phyloP scores from a whole-genome alignment of 768 basidiomycete species.

The Xerocomus spinulosus region DNA sequence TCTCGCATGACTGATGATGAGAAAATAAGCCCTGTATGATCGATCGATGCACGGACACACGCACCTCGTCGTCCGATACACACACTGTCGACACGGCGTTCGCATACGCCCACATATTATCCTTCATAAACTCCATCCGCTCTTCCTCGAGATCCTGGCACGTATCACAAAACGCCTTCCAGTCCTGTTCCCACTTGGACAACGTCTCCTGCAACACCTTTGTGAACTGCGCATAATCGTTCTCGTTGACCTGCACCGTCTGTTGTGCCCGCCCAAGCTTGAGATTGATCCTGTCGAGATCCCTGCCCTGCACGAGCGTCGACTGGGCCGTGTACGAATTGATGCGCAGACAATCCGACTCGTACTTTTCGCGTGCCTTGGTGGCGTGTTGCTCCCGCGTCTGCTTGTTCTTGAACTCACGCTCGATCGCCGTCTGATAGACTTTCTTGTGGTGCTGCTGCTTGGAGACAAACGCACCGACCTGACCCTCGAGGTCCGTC shows the following conservation, averaged over 20 bases:
- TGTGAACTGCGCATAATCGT: conserved; percentile 87
- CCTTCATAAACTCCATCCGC: conserved; percentile 90
- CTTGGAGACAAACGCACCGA: conserved; percentile 54
- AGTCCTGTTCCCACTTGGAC: conserved; percentile 85
- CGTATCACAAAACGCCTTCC: conserved; percentile 91
- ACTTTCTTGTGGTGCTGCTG: conserved; percentile 71
- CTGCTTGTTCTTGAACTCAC: conserved; percentile 85
- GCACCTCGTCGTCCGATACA: conserved; percentile 90
- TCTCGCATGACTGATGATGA: conserved; percentile 76
- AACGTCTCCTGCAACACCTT: conserved; percentile 74
- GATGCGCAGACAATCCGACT: conserved; percentile 86
- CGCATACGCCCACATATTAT: conserved; percentile 93
- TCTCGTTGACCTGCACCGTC: conserved; percentile 86
- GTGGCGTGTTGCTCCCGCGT: conserved; percentile 79
- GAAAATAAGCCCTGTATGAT: background rate
- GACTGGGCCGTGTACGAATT: conserved; percentile 92
- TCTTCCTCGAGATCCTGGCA: conserved; percentile 97
- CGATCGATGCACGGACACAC: conserved; percentile 21
- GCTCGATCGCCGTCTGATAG: conserved; percentile 76
- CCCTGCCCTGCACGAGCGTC: conserved; percentile 87
- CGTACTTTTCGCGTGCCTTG: conserved; percentile 92
- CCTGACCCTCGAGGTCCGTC: conserved; percentile 66
- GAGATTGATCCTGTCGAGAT: conserved; percentile 82
- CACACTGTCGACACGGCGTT: conserved; percentile 96
- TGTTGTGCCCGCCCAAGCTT: conserved; percentile 87